Evolutionary conservation across 2,329 filamentous ascomycete genomes (phyloP).

Genomic region (Uncinocarpus reesii): DNA sequence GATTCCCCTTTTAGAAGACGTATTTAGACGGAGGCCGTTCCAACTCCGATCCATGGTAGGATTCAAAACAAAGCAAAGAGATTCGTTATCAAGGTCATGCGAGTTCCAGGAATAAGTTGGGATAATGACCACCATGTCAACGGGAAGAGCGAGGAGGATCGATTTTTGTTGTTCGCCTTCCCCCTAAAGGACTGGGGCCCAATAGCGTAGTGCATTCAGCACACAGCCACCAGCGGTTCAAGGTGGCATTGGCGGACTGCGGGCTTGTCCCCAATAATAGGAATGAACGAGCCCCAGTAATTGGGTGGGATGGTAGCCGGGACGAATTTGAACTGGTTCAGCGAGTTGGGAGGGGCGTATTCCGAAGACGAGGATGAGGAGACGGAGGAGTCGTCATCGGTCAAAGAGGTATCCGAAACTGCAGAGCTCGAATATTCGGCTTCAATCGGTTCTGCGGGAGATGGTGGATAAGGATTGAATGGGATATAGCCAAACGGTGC

Average conservation of each 20-base stretch:
- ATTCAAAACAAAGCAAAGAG: conserved; percentile 4
- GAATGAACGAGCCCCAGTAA: conserved; percentile 21
- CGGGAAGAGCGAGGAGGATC: background rate
- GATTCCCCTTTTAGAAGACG: background rate
- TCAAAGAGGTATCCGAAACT: conserved; percentile 32
- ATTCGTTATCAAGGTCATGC: conserved; percentile 10
- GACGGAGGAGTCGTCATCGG: conserved; percentile 29
- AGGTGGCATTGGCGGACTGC: conserved; percentile 21
- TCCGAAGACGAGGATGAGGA: conserved; percentile 28
- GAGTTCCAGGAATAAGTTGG: conserved; percentile 2
- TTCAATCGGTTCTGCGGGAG: conserved; percentile 27
- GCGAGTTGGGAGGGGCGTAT: conserved; percentile 24
- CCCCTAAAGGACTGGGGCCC: background rate
- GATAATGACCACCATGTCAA: background rate
- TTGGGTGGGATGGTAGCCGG: conserved; percentile 23
- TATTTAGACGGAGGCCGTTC: background rate
- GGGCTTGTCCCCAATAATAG: conserved; percentile 25
- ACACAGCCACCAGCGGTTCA: conserved; percentile 19
- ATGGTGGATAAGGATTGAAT: conserved; percentile 28
- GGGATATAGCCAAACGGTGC: conserved; percentile 28
- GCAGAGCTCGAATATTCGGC: conserved; percentile 33
- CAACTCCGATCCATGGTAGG: conserved; percentile 10
- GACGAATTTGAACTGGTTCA: conserved; percentile 22
- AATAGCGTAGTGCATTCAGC: conserved; percentile 13
- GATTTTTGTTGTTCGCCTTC: background rate